A percentile compares a stretch with the other conserved stretches of the same genome.
Evolutionary conservation across 768 basidiomycete species (phyloP).

Genomic region (Dictyophora rubrovolvata): DNA sequence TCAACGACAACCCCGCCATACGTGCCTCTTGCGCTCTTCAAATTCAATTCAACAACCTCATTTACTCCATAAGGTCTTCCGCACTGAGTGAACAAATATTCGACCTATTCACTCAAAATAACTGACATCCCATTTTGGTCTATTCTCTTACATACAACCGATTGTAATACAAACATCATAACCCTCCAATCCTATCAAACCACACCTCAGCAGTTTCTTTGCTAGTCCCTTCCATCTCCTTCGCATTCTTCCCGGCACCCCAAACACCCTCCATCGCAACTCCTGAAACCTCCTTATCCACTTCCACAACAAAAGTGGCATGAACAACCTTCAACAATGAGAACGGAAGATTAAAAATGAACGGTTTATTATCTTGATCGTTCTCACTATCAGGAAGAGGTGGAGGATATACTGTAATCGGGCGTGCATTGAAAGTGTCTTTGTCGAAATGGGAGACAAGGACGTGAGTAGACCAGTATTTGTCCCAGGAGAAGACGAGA

Average conservation of each 20-base stretch:
- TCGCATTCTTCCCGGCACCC: background rate
- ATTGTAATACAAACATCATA: background rate
- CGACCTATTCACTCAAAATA: too few relatives aligned
- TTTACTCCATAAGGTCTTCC: too few relatives aligned
- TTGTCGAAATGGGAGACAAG: background rate
- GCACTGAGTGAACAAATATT: too few relatives aligned
- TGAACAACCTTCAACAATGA: background rate
- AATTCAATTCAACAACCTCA: too few relatives aligned
- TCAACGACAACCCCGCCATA: too few relatives aligned
- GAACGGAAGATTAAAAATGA: background rate
- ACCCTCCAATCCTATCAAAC: constrained; percentile 1
- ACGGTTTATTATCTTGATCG: background rate
- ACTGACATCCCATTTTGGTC: too few relatives aligned
- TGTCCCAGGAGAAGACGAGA: constrained; percentile 25
- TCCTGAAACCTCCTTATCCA: background rate
- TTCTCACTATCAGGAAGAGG: background rate
- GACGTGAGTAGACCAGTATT: constrained; percentile 26
- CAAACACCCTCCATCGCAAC: background rate
- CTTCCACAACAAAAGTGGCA: background rate
- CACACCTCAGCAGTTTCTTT: background rate
- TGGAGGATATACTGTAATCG: background rate
- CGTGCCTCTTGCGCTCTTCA: too few relatives aligned
- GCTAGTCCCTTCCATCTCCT: background rate
- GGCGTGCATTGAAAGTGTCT: background rate
- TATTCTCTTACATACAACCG: too few relatives aligned